Base-by-base conservation (phyloP, 2,329 filamentous ascomycete species). In the Xylariaceae sp. region DNA sequence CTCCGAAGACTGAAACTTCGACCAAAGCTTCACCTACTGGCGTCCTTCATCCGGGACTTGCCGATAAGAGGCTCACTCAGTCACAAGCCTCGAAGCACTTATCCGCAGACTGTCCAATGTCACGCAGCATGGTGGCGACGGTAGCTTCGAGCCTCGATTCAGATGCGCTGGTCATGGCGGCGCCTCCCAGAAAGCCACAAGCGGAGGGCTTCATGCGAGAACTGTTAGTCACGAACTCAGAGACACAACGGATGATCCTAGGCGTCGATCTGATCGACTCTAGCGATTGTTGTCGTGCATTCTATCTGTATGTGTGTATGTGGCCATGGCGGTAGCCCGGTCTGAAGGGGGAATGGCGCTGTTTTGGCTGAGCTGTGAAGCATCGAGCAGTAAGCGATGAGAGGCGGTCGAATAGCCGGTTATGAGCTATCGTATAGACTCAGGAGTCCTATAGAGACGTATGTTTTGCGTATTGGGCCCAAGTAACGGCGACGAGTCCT, bases 71-170 rank as follows among this genome's bases (percentile, higher is more conserved):
- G 58, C 47, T 63, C 61, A 23, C 61, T 58, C 5, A 65, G 9
- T 56, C 60, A 64, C 15, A 51, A 62, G 51, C 55, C 54, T 62
- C 63, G 41, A 61, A 64, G 50, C 66, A 64, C 58, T 67, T 66
- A 50, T 62, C 64, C 7, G 39, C 1, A 45, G 23, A 30, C 23
- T 30, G 23, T 30, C 63, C 63, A 23, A 65, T 53, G 41, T 65
- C 63, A 53, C 64, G 63, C 2, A 65, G 52, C 61, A 65, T 57
- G 7, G 63, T 64, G 18, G 61, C 63, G 9, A 13, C 13, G 9
- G 37, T 41, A 41, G 13, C 23, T 30, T 30, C 23, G 23, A 30
- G 23, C 23, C 23, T 30, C 23, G 63, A 62, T 47, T 10, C 59
- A 53, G 64, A 64, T 50, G 59, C 59, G 51, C 60, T 62, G 57